phyloP scores from a whole-genome alignment of 2,329 filamentous ascomycete species.

The Scedosporium minutisporum region DNA sequence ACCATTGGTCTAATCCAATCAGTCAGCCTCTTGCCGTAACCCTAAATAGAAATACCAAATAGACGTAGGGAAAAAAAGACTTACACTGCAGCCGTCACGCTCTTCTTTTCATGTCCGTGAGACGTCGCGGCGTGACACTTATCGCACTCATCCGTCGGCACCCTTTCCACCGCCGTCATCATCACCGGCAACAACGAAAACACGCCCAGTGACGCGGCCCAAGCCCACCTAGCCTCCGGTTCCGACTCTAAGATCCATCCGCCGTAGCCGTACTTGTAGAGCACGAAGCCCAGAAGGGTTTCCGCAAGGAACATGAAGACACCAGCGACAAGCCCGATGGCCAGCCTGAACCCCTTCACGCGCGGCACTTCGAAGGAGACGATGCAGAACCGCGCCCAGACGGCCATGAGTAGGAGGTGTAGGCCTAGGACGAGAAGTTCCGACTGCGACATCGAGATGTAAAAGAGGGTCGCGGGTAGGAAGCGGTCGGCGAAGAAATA shows the following conservation, averaged over 20 bases:
- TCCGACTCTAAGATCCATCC: neutral
- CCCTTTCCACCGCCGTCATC: neutral
- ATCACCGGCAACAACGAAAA: neutral
- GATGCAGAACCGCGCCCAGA: neutral
- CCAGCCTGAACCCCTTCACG: neutral
- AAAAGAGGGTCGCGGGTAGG: slow-evolving; percentile 2
- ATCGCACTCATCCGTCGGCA: neutral
- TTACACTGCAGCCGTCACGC: neutral
- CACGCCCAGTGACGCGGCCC: neutral
- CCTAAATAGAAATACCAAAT: neutral
- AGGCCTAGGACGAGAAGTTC: neutral
- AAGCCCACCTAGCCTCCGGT: neutral
- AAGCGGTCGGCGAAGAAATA: slow-evolving; percentile 11
- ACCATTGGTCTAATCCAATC: neutral
- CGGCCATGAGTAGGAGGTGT: neutral
- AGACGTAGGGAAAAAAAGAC: neutral
- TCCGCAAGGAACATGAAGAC: slow-evolving; percentile 1
- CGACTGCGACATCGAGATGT: slow-evolving; percentile 6
- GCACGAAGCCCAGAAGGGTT: neutral
- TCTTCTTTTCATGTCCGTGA: neutral
- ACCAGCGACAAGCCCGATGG: neutral
- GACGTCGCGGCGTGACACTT: neutral
- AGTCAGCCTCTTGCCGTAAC: neutral
- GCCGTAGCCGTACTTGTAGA: neutral
- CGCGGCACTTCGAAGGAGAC: slow-evolving; percentile 1